A percentile compares a stretch with the other conserved stretches of the same genome.
Conservation (phyloP, 2,329 filamentous ascomycete genomes). For the Akanthomyces lecanii region DNA sequence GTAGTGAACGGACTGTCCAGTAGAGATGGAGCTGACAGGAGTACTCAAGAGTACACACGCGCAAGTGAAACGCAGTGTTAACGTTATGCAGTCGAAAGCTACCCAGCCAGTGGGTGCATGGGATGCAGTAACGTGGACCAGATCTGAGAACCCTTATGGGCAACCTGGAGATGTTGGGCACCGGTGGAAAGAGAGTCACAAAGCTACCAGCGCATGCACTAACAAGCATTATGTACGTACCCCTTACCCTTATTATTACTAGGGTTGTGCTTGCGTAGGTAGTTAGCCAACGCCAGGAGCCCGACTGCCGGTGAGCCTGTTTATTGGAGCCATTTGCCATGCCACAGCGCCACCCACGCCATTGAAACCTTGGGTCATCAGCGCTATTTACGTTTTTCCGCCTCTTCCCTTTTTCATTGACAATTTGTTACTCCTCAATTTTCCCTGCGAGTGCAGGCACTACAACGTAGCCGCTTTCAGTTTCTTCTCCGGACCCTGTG, state of each 20-base stretch:
- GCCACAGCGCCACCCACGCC: slow-evolving; percentile 4
- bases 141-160: background rate
- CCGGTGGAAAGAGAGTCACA: background rate
- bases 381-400: background rate
- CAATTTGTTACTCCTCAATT: background rate
- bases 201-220: background rate
- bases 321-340: slow-evolving; percentile 2
- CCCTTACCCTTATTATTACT: too few relatives aligned
- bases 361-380: background rate
- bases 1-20: background rate
- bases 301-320: background rate
- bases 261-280: too few relatives aligned
- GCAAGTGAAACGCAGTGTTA: slow-evolving; percentile 18
- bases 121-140: slow-evolving; percentile 4
- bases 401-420: background rate
- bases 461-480: background rate
- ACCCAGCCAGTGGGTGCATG: slow-evolving; percentile 35
- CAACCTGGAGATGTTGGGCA: background rate
- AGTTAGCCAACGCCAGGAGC: background rate
- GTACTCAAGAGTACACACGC: background rate
- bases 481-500: background rate
- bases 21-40: background rate
- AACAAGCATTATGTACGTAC: too few relatives aligned
- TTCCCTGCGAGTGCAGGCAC: background rate
- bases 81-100: slow-evolving; percentile 33